Percentiles rank a stretch among this genome's conserved stretches.
phyloP scores from a whole-genome alignment of 768 basidiomycete genomes.

The Xanthoconium stramineum region DNA sequence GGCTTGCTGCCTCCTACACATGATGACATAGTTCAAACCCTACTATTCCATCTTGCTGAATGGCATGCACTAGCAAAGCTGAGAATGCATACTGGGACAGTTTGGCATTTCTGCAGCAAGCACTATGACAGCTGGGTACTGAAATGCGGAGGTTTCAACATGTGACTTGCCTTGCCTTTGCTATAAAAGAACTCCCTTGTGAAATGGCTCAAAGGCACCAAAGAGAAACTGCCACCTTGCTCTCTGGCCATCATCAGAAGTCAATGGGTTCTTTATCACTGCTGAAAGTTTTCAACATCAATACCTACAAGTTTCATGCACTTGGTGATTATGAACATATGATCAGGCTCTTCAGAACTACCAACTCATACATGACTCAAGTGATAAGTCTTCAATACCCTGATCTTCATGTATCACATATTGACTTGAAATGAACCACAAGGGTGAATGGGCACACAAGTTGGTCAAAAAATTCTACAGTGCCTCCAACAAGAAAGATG shows the following conservation, averaged over 20 bases:
- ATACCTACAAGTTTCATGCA: conserved; percentile 30
- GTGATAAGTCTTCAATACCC: neutral
- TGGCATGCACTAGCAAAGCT: neutral
- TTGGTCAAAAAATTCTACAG: conserved; percentile 27
- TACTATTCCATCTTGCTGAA: conserved; percentile 21
- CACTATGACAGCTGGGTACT: neutral
- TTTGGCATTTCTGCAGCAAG: neutral
- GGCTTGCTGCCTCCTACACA: conserved; percentile 32
- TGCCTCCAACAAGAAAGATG: conserved; percentile 19
- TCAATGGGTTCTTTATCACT: neutral
- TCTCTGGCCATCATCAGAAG: neutral
- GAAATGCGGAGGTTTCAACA: neutral
- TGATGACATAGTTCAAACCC: conserved; percentile 16
- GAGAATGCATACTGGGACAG: too few relatives aligned
- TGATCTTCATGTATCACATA: neutral
- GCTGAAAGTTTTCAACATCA: conserved; percentile 20
- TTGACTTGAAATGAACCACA: neutral
- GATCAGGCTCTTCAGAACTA: neutral
- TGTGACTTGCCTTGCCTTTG: neutral
- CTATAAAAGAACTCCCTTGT: neutral
- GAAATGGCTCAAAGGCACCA: neutral
- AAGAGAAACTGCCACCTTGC: neutral
- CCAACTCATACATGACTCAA: too few relatives aligned
- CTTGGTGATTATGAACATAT: conserved; percentile 22
- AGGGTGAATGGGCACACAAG: neutral